A percentile compares a stretch with the other conserved stretches of the same genome.
Conservation (phyloP, 768 basidiomycete genomes). For the Lactarius sp. region DNA sequence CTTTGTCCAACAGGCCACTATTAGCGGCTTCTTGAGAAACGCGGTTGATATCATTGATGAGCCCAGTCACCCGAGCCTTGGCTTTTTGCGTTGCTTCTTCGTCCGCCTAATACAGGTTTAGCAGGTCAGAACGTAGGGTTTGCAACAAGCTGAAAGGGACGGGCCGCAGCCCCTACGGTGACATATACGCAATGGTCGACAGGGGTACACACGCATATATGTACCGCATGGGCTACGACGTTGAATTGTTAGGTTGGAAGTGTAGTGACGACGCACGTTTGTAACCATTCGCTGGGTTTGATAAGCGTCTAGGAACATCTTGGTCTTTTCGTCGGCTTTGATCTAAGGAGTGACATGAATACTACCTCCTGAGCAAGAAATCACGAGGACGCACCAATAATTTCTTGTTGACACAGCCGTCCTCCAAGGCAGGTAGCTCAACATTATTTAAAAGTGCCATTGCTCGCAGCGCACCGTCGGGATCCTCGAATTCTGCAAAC, state of each 20-base stretch:
- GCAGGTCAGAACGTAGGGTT: conserved; percentile 4
- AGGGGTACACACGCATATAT: conserved; percentile 4
- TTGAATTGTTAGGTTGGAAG: conserved; percentile 4
- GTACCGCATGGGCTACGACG: conserved; percentile 8
- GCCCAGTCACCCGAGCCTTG: conserved; percentile 55
- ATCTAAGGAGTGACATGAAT: conserved; percentile 57
- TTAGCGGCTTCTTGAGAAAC: conserved; percentile 70
- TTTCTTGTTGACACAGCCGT: conserved; percentile 57
- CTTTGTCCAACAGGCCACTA: conserved; percentile 70
- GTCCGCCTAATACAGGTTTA: conserved; percentile 49
- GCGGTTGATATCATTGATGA: conserved; percentile 68
- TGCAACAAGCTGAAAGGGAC: not conserved
- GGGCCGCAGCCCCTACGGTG: conserved; percentile 3
- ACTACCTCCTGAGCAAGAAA: not conserved
- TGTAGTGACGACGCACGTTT: conserved; percentile 52
- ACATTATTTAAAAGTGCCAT: conserved; percentile 58
- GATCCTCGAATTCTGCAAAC: conserved; percentile 93
- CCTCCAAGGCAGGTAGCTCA: conserved; percentile 57
- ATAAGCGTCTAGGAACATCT: conserved; percentile 82
- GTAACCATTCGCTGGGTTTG: conserved; percentile 71
- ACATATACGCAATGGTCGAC: not conserved
- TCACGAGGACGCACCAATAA: conserved; percentile 54
- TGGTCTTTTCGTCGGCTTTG: conserved; percentile 96
- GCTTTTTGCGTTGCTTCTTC: conserved; percentile 60
- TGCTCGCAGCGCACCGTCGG: conserved; percentile 82